Conservation (phyloP, 2,329 filamentous ascomycete genomes). For the Lasiodiplodia citricola region DNA sequence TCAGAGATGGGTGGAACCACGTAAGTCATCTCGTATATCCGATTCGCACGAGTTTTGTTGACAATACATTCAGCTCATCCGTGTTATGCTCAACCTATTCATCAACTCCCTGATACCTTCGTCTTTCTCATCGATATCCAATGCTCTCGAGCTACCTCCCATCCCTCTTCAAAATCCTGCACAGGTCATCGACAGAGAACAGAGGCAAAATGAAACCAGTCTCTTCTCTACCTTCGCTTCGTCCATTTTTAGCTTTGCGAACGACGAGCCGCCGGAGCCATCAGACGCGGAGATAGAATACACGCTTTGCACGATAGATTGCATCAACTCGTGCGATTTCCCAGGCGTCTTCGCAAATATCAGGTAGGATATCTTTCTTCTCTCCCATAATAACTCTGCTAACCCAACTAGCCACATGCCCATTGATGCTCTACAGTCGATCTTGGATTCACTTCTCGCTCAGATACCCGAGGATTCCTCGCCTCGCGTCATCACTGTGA, state of each 20-base stretch:
- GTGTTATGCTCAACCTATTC: slow-evolving; percentile 94
- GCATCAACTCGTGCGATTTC: slow-evolving; percentile 87
- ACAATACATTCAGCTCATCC: slow-evolving; percentile 69
- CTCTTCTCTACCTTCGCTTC: slow-evolving; percentile 94
- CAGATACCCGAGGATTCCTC: slow-evolving; percentile 87
- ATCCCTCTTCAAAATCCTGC: slow-evolving; percentile 92
- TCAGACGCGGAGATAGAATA: slow-evolving; percentile 97
- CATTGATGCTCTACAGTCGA: slow-evolving; percentile 60
- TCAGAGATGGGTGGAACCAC: slow-evolving; percentile 78
- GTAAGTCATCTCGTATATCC: slow-evolving; percentile 54
- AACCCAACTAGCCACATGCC: slow-evolving; percentile 63
- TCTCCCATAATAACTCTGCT: neutral
- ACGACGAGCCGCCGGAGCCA: slow-evolving; percentile 95
- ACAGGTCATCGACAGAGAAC: slow-evolving; percentile 87
- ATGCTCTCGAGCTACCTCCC: slow-evolving; percentile 71
- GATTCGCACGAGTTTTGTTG: slow-evolving; percentile 35
- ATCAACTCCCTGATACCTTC: slow-evolving; percentile 90
- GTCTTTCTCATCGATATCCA: slow-evolving; percentile 70
- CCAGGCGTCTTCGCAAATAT: slow-evolving; percentile 83
- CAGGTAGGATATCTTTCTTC: slow-evolving; percentile 57
- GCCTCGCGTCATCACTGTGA: slow-evolving; percentile 84
- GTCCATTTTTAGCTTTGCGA: slow-evolving; percentile 98
- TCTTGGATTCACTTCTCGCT: slow-evolving; percentile 76
- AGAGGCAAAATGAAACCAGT: slow-evolving; percentile 77
- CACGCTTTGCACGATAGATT: slow-evolving; percentile 92